Conservation (phyloP, 2,329 filamentous ascomycete species). For the Pestalotiopsis sp. region DNA sequence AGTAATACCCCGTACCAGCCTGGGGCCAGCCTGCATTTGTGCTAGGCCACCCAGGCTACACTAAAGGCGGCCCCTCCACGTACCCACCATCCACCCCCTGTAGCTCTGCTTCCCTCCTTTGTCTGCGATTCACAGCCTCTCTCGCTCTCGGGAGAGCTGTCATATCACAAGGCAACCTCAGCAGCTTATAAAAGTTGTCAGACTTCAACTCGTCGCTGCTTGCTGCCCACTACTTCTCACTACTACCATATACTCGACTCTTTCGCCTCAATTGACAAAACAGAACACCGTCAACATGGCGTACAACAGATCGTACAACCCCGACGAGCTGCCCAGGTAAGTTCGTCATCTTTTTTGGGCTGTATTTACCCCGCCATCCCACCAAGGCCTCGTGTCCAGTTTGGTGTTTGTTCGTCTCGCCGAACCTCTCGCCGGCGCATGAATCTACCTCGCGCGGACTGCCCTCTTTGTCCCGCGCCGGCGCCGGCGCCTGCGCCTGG, state of each 20-base stretch:
- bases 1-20: no score
- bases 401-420: neutral
- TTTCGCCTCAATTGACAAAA: neutral
- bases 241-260: neutral
- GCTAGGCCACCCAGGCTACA: neutral
- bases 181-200: neutral
- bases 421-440: neutral
- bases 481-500: neutral
- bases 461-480: neutral
- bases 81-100: neutral
- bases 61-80: neutral
- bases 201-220: neutral
- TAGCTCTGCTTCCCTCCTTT: neutral
- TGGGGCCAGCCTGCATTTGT: no score
- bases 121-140: conserved; percentile 10
- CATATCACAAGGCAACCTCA: neutral
- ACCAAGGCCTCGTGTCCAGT: neutral
- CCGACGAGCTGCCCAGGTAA: conserved; percentile 90
- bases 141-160: neutral
- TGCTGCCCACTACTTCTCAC: neutral
- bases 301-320: conserved; percentile 91
- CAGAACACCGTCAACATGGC: conserved; percentile 62
- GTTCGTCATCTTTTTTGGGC: conserved; percentile 30
- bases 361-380: neutral
- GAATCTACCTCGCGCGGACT: neutral